A percentile compares a stretch with the other conserved stretches of the same genome.
phyloP scores from a whole-genome alignment of 192 early-diverging fungal species.

The Thamnidium elegans region DNA sequence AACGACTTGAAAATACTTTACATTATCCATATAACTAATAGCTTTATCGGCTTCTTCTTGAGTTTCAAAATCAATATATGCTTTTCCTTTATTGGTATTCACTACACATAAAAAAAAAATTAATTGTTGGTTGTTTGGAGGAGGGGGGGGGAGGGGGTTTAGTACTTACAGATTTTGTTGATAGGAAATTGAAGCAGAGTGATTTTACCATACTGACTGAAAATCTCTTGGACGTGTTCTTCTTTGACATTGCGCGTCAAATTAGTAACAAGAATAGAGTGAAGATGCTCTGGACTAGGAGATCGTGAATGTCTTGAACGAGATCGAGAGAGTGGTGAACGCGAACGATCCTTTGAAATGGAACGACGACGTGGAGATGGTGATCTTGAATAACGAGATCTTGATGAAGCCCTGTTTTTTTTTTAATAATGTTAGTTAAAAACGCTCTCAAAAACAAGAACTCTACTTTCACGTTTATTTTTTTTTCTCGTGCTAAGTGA shows the following conservation, averaged over 20 bases:
- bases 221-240: slow-evolving; percentile 44
- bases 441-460: too few species aligned
- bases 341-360: slow-evolving; percentile 21
- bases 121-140: slow-evolving; percentile 1
- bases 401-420: slow-evolving; percentile 18
- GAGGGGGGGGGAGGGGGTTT: not conserved
- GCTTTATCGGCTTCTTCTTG: slow-evolving; percentile 42
- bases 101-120: slow-evolving; percentile 16
- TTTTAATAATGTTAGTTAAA: not conserved
- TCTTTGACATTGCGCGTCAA: slow-evolving; percentile 45
- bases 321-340: slow-evolving; percentile 18
- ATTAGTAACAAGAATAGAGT: slow-evolving; percentile 27
- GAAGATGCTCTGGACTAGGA: slow-evolving; percentile 2
- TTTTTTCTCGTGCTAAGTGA: too few species aligned
- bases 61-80: slow-evolving; percentile 42
- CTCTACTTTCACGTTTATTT: too few species aligned
- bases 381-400: slow-evolving; percentile 29
- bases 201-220: slow-evolving; percentile 35
- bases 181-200: slow-evolving; percentile 32
- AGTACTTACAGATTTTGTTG: slow-evolving; percentile 37
- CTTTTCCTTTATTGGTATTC: slow-evolving; percentile 38
- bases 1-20: slow-evolving; percentile 12
- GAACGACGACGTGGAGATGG: slow-evolving; percentile 25
- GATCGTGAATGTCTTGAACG: slow-evolving; percentile 30
- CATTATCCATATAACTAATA: slow-evolving; percentile 45